phyloP scores from a whole-genome alignment of 192 early-diverging fungal species.

The Coemansia sp. region DNA sequence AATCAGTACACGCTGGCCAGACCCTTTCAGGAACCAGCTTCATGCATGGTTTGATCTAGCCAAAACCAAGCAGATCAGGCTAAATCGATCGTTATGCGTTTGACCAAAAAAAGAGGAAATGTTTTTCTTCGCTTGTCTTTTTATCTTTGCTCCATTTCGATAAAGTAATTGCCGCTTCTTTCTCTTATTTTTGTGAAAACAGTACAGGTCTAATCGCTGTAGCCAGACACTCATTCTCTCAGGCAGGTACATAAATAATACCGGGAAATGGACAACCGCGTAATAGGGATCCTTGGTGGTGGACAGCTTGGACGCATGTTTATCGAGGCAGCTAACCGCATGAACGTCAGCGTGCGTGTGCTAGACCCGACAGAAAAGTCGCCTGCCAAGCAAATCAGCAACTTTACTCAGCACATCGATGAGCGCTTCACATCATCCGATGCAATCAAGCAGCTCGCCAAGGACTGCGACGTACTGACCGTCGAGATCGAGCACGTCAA shows the following conservation, averaged over 20 bases:
- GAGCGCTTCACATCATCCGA: constrained; percentile 83
- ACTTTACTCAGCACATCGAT: constrained; percentile 67
- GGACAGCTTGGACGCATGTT: constrained; percentile 99
- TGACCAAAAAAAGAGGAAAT: too few relatives aligned
- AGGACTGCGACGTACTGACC: constrained; percentile 78
- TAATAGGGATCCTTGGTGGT: constrained; percentile 67
- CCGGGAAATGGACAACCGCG: constrained; percentile 37
- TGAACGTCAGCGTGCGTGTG: constrained; percentile 81
- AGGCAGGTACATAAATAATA: neutral
- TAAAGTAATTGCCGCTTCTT: too few relatives aligned
- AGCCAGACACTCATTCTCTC: neutral
- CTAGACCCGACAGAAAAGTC: constrained; percentile 77
- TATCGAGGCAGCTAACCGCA: constrained; percentile 89
- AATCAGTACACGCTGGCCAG: neutral
- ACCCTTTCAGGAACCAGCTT: neutral
- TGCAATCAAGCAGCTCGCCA: constrained; percentile 77
- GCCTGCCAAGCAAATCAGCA: constrained; percentile 84
- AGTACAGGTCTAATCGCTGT: neutral
- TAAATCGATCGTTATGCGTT: neutral
- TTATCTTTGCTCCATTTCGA: neutral
- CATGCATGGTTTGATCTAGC: neutral
- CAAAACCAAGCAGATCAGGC: neutral
- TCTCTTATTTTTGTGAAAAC: neutral
- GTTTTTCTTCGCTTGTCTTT: neutral
- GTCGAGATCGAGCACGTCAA: constrained; percentile 99